Evolutionary conservation across 495 filamentous ascomycete genomes (phyloP).

Genomic region (Aspergillus diversus): DNA sequence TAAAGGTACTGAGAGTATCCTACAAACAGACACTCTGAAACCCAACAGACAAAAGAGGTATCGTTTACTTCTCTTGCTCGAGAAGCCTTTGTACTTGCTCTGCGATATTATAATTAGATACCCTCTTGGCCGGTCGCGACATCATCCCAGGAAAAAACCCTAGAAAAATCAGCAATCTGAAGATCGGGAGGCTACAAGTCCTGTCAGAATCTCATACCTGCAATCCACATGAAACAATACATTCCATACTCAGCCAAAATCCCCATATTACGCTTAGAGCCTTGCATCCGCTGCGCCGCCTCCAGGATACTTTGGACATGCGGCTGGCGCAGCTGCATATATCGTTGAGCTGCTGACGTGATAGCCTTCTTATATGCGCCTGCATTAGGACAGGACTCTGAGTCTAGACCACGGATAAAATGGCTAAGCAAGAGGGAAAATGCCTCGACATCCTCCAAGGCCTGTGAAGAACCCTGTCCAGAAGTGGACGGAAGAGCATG

Average conservation of each 20-base stretch:
- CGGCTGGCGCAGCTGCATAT: constrained; percentile 35
- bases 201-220: constrained; percentile 22
- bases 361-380: constrained; percentile 23
- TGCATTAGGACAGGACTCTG: neutral
- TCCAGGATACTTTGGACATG: constrained; percentile 36
- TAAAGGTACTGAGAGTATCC: too few species aligned
- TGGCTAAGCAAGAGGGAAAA: constrained; percentile 42
- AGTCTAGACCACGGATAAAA: constrained; percentile 22
- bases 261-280: constrained; percentile 37
- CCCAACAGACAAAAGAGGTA: too few species aligned
- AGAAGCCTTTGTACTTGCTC: constrained; percentile 12
- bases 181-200: neutral
- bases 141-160: constrained; percentile 18
- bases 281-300: constrained; percentile 33
- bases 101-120: constrained; percentile 18
- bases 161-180: constrained; percentile 6
- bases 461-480: constrained; percentile 52
- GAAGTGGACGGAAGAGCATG: constrained; percentile 53
- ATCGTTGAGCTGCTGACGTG: constrained; percentile 31
- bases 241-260: constrained; percentile 37
- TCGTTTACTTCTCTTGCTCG: constrained; percentile 2
- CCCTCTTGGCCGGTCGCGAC: neutral
- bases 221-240: constrained; percentile 39
- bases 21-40: too few species aligned
- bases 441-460: constrained; percentile 49